Evolutionary conservation across 768 basidiomycete genomes (phyloP).

Genomic region (Goffeauzyma gilvescens): DNA sequence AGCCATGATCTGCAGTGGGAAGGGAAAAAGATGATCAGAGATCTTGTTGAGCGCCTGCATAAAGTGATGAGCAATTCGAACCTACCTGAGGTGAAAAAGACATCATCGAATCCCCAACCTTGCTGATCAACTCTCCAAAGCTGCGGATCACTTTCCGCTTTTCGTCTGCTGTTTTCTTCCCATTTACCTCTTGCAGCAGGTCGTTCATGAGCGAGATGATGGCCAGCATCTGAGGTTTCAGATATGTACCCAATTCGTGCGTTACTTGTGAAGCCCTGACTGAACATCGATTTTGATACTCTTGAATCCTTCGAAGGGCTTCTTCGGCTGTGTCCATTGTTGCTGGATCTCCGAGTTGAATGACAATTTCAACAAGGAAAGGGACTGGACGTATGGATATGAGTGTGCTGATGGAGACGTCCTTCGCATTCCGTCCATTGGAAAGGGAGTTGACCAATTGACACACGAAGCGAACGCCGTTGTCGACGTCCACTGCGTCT

Average conservation of each 20-base stretch:
- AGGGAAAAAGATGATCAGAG: not conserved
- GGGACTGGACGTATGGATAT: slow-evolving; percentile 51
- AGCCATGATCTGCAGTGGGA: slow-evolving; percentile 60
- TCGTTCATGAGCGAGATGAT: slow-evolving; percentile 70
- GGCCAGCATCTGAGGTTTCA: slow-evolving; percentile 62
- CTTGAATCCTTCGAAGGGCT: slow-evolving; percentile 17
- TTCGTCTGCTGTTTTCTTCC: slow-evolving; percentile 47
- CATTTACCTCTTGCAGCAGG: slow-evolving; percentile 62
- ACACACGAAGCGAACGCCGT: slow-evolving; percentile 9
- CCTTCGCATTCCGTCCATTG: slow-evolving; percentile 7
- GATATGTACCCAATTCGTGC: slow-evolving; percentile 39
- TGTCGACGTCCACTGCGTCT: not conserved
- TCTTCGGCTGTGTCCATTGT: slow-evolving; percentile 37
- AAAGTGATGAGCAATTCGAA: slow-evolving; percentile 2
- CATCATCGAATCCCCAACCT: slow-evolving; percentile 52
- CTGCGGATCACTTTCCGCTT: slow-evolving; percentile 67
- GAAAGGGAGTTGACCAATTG: slow-evolving; percentile 8
- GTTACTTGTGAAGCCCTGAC: too few relatives aligned
- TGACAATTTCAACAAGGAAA: slow-evolving; percentile 54
- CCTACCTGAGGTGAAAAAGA: slow-evolving; percentile 72
- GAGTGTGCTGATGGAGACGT: slow-evolving; percentile 12
- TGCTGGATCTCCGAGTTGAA: slow-evolving; percentile 57
- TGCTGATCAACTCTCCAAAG: slow-evolving; percentile 50
- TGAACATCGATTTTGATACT: slow-evolving; percentile 17
- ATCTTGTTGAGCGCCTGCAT: not conserved